These are phyloP conservation scores for Solanum raphanifolium DNA, from an alignment of 257 asterid genomes.

Conservation along the genomic window DNA sequence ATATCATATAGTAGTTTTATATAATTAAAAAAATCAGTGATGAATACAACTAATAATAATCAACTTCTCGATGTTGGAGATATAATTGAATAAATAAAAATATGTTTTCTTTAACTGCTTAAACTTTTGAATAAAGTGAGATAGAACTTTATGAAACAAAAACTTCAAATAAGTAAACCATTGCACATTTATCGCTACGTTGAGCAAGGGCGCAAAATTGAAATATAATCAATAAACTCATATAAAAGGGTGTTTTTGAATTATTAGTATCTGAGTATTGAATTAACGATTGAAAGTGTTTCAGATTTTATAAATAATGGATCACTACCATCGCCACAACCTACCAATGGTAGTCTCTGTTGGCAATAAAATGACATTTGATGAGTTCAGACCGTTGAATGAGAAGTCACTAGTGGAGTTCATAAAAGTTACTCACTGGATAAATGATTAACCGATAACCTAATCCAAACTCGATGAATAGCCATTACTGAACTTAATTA, in stretches of 20 bases:
- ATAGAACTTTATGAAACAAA: background rate
- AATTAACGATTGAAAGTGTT: background rate
- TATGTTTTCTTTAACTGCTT: rapidly evolving
- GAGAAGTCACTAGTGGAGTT: background rate
- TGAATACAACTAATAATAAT: background rate
- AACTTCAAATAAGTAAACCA: background rate
- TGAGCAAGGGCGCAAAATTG: rapidly evolving
- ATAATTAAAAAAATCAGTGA: background rate
- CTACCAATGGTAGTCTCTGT: too few species aligned
- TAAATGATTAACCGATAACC: background rate
- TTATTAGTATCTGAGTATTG: background rate
- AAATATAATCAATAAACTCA: background rate
- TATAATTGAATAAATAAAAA: background rate
- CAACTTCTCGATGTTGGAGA: rapidly evolving
- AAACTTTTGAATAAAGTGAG: background rate
- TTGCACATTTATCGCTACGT: background rate
- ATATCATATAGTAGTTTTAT: background rate
- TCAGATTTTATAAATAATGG: too few species aligned
- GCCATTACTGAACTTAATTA: rapidly evolving
- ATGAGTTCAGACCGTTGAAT: background rate
- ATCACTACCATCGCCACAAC: background rate
- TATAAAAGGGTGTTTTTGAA: rapidly evolving
- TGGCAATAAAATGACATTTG: background rate
- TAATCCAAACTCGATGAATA: too few species aligned
- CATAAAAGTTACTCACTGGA: too few species aligned